Conservation (phyloP, 2,329 filamentous ascomycete species). For the Lachnellula cervina region DNA sequence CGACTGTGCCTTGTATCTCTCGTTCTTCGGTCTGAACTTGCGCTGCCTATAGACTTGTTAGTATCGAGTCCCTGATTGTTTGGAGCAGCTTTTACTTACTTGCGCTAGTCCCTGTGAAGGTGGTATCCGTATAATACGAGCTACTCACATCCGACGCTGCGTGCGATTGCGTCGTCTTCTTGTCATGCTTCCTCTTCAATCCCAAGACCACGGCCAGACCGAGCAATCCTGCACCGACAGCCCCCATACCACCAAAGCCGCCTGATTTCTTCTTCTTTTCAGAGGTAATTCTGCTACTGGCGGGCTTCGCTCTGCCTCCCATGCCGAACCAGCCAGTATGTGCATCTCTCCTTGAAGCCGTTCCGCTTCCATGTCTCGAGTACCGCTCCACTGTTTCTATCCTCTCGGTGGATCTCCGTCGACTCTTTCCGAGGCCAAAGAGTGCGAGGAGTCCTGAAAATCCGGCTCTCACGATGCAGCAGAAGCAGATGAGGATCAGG, state of each 20-base stretch:
- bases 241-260: slow-evolving; percentile 48
- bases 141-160: slow-evolving; percentile 24
- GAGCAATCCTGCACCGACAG: slow-evolving; percentile 33
- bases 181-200: slow-evolving; percentile 28
- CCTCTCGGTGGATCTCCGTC: slow-evolving; percentile 40
- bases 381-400: slow-evolving; percentile 62
- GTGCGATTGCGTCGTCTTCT: slow-evolving; percentile 13
- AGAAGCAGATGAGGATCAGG: slow-evolving; percentile 68
- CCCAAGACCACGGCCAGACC: slow-evolving; percentile 29
- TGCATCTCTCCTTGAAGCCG: slow-evolving; percentile 21
- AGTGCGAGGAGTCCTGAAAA: slow-evolving; percentile 27
- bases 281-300: slow-evolving; percentile 34
- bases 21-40: slow-evolving; percentile 29
- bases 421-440: slow-evolving; percentile 53
- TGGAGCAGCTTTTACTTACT: slow-evolving; percentile 24
- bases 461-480: slow-evolving; percentile 57
- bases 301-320: slow-evolving; percentile 38
- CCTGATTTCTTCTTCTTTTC: slow-evolving; percentile 47
- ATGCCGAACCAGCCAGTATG: slow-evolving; percentile 51
- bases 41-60: slow-evolving; percentile 24
- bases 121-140: slow-evolving; percentile 29
- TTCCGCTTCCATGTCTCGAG: slow-evolving; percentile 43
- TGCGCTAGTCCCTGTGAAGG: slow-evolving; percentile 30
- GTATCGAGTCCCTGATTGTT: neutral
- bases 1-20: slow-evolving; percentile 17